Evolutionary conservation across 805 yeast genomes (phyloP), one percentile per base, ranked within the genome.

Genomic region (Wickerhamiella allomyrinae): DNA sequence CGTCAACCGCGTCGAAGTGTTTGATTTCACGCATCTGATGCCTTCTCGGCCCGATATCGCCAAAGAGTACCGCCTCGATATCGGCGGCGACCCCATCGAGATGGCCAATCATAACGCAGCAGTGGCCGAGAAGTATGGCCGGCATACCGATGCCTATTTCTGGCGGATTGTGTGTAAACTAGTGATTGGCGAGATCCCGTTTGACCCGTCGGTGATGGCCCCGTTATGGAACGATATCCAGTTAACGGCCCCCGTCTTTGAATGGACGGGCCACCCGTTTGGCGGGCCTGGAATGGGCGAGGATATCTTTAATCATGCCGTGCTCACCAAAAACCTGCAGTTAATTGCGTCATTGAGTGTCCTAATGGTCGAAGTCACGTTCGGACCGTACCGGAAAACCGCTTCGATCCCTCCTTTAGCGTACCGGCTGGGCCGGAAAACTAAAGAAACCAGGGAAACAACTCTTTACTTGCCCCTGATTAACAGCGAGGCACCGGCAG

Each of bases 211-310:
- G 29, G 15, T n/a, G 11, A 22, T 36, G 7, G 20, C 29, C 13
- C 20, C 39, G 8, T 9, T 20, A 2, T n/a, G 14, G 14, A 11
- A 14, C 21, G 20, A 29, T 10, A 15, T 23, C 14, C 29, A 29
- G 6, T 27, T 34, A 10, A n/a, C 9, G 11, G 25, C 33, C 14
- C 37, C 43, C 22, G 22, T 37, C 11, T 49, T 47, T 41, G 53
- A 69, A 44, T 87, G 95, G 95, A 89, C 89, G 0, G 61, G 71
- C 4, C 93, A 83, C 56, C 87, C 86, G 0, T 72, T 79, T 56
- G 94, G 94, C 1, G 68, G 76, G 31, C 50, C 67, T 10, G 74
- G 84, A 81, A 62, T 84, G 19, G 67, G 84, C 0, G 67, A 67
- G 20, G 73, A 74, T 45, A 63, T 85, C 31, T 53, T 87, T 53